A percentile compares a stretch with the other conserved stretches of the same genome.
Conservation (phyloP, 1,139 yeast genomes). For the Suhomyces wounanorum region DNA sequence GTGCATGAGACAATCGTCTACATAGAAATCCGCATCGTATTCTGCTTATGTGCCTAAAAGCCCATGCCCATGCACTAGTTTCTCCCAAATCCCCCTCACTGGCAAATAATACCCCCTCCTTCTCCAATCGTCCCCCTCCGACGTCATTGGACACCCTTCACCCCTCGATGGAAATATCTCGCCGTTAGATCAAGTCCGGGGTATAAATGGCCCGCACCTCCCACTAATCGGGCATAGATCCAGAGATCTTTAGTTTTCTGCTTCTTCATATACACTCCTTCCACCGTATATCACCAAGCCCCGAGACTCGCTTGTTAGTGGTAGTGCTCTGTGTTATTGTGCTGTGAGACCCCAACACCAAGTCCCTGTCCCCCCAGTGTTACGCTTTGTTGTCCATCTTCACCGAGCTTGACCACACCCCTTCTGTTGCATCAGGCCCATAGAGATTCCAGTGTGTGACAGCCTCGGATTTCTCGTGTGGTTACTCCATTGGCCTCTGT, state of each 20-base stretch:
- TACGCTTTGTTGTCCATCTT: too few relatives aligned
- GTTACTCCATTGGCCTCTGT: too few relatives aligned
- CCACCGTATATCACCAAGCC: background rate
- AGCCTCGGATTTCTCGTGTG: too few relatives aligned
- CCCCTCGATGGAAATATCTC: background rate
- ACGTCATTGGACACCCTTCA: slow-evolving; percentile 2
- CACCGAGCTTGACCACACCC: too few relatives aligned
- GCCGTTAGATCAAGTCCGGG: slow-evolving; percentile 7
- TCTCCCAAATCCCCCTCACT: background rate
- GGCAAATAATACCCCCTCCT: background rate
- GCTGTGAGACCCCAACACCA: too few relatives aligned
- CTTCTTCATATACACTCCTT: background rate
- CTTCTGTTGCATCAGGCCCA: too few relatives aligned
- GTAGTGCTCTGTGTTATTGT: too few relatives aligned
- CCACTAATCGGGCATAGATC: background rate
- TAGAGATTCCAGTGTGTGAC: too few relatives aligned
- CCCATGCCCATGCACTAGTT: background rate
- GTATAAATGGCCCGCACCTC: slow-evolving; percentile 3
- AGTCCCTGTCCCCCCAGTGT: too few relatives aligned
- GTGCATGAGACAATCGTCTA: slow-evolving; percentile 2
- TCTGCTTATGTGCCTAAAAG: background rate
- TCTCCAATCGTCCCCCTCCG: background rate
- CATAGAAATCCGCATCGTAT: background rate
- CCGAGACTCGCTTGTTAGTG: too few relatives aligned
- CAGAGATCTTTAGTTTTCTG: background rate